Conservation (phyloP, 2,329 filamentous ascomycete genomes). For the Fusarium penzigii region DNA sequence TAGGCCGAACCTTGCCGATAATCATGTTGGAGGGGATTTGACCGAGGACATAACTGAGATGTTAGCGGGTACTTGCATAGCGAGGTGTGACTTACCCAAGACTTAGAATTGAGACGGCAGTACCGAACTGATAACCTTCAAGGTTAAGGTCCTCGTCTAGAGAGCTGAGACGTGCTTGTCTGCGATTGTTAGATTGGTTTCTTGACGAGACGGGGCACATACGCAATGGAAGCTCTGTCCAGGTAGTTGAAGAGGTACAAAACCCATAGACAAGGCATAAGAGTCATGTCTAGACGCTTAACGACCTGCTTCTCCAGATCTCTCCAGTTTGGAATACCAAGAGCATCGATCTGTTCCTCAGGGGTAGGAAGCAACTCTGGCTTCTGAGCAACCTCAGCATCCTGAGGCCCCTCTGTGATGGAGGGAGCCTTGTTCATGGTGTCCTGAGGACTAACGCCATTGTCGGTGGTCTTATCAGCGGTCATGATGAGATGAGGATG, state of each 20-base stretch:
- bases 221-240: not conserved
- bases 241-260: not conserved
- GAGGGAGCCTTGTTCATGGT: no score
- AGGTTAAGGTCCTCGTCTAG: not conserved
- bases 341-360: not conserved
- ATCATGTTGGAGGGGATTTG: slow-evolving; percentile 64
- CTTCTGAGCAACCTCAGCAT: no score
- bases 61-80: no score
- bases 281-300: not conserved
- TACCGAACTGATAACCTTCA: not conserved
- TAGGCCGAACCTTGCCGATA: slow-evolving; percentile 62
- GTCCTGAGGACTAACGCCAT: no score
- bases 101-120: not conserved
- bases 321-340: not conserved
- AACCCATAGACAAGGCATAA: not conserved
- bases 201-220: not conserved
- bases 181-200: not conserved
- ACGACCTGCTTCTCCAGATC: not conserved
- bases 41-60: slow-evolving; percentile 47
- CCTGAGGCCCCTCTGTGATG: no score
- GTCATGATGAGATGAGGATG: no score
- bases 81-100: not conserved
- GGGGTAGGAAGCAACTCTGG: not conserved
- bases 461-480: no score
- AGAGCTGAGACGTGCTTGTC: not conserved